Evolutionary conservation across 768 basidiomycete genomes (phyloP).

Genomic region (Mycena albidolilacea): DNA sequence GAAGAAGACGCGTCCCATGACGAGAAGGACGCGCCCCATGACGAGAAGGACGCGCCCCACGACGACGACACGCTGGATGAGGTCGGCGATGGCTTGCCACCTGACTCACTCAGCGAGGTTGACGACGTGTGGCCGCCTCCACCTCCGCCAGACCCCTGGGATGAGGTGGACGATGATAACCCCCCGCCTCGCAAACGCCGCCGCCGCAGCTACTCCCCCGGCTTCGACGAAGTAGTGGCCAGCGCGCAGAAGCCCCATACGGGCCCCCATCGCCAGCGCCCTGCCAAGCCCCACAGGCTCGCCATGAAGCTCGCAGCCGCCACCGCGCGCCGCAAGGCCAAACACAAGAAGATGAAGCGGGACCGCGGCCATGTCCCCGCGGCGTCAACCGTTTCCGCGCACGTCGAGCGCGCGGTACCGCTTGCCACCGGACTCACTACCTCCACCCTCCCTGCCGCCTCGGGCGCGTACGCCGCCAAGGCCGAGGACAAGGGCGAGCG

Average conservation of each 20-base stretch:
- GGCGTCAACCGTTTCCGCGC: neutral
- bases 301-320: neutral
- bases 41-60: neutral
- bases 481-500: no score
- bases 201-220: neutral
- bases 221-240: neutral
- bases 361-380: neutral
- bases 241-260: neutral
- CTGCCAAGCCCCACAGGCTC: neutral
- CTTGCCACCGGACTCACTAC: neutral
- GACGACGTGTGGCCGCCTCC: no score
- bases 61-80: no score
- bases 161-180: neutral
- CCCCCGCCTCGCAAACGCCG: neutral
- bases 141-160: neutral
- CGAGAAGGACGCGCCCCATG: neutral
- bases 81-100: no score
- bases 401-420: neutral
- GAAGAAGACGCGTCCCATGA: neutral
- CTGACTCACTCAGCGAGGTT: no score
- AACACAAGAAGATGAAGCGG: neutral
- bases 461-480: no score
- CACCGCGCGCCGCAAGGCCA: neutral
- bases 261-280: slow-evolving; percentile 7
- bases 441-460: no score